Percentiles rank a stretch among this genome's conserved stretches.
phyloP scores from a whole-genome alignment of 1,139 yeast genomes.

The Protomyces arabidopsidicola region DNA sequence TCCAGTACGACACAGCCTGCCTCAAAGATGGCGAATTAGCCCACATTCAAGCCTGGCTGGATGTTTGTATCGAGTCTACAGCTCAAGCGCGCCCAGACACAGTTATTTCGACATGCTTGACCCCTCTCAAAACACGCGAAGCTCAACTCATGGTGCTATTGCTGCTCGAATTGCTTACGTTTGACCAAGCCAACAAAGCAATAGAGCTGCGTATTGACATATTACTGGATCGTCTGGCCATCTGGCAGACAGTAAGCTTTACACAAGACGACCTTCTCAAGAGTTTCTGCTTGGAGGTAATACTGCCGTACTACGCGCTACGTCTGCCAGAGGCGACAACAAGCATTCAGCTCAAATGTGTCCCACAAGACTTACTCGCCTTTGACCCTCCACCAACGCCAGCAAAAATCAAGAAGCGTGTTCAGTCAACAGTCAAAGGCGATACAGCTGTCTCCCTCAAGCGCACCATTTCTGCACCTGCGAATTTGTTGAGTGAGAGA shows the following conservation, averaged over 20 bases:
- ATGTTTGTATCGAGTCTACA: background rate
- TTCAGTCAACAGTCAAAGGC: background rate
- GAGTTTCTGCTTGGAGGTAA: slow-evolving; percentile 18
- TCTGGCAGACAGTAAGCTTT: slow-evolving; percentile 4
- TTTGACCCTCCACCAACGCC: slow-evolving; percentile 9
- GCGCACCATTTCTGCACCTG: slow-evolving; percentile 17
- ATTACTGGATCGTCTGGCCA: slow-evolving; percentile 13
- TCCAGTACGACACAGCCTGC: background rate
- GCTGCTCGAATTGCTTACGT: slow-evolving; percentile 4
- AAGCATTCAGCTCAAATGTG: slow-evolving; percentile 5
- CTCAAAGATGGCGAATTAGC: background rate
- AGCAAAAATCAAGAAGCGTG: too few species aligned
- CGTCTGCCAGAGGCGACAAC: slow-evolving; percentile 3
- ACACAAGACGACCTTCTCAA: slow-evolving; percentile 8
- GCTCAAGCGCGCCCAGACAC: background rate
- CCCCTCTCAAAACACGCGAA: slow-evolving; percentile 10
- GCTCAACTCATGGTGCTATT: slow-evolving; percentile 10
- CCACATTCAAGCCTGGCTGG: background rate
- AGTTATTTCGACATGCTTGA: background rate
- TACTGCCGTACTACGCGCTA: slow-evolving; percentile 6
- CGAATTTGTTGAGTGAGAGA: slow-evolving; percentile 7
- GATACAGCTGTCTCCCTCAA: slow-evolving; percentile 7
- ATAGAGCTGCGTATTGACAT: background rate
- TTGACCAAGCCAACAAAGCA: background rate
- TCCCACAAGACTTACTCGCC: slow-evolving; percentile 13